Evolutionary conservation across 495 filamentous ascomycete genomes (phyloP).

Genomic region (Penicillium salamii): DNA sequence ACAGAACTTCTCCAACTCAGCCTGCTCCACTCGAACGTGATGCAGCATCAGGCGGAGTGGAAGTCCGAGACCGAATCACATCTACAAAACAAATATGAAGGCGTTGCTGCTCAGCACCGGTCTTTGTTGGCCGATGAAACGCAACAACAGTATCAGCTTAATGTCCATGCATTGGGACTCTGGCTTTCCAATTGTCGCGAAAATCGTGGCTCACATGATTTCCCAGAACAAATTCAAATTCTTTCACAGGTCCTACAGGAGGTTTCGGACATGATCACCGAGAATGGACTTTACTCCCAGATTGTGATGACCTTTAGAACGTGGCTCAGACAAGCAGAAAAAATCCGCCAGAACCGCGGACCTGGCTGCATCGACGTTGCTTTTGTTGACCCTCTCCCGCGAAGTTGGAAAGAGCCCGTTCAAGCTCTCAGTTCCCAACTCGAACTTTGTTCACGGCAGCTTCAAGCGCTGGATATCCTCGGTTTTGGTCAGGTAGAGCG

Average conservation of each 20-base stretch:
- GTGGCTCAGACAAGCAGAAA: constrained; percentile 42
- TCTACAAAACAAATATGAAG: constrained; percentile 39
- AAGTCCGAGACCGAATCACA: constrained; percentile 27
- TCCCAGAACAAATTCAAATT: constrained; percentile 41
- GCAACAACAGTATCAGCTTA: constrained; percentile 37
- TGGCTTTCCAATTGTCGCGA: constrained; percentile 39
- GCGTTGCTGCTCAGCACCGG: constrained; percentile 34
- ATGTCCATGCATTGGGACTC: constrained; percentile 34
- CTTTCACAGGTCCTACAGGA: constrained; percentile 45
- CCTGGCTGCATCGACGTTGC: constrained; percentile 7
- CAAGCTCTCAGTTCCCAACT: constrained; percentile 35
- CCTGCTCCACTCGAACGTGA: constrained; percentile 56
- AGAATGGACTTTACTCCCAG: constrained; percentile 31
- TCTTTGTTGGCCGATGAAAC: constrained; percentile 34
- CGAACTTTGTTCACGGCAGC: constrained; percentile 37
- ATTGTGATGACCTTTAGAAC: constrained; percentile 37
- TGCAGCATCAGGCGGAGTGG: constrained; percentile 36
- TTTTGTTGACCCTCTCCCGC: constrained; percentile 44
- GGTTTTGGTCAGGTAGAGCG: constrained; percentile 32
- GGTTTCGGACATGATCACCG: constrained; percentile 29
- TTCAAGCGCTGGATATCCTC: constrained; percentile 37
- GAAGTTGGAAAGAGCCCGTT: constrained; percentile 42
- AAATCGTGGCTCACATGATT: constrained; percentile 25
- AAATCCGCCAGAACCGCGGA: constrained; percentile 29
- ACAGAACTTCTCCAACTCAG: constrained; percentile 71